Evolutionary conservation across 805 yeast species (phyloP).

Genomic region (Candida broadrunensis): DNA sequence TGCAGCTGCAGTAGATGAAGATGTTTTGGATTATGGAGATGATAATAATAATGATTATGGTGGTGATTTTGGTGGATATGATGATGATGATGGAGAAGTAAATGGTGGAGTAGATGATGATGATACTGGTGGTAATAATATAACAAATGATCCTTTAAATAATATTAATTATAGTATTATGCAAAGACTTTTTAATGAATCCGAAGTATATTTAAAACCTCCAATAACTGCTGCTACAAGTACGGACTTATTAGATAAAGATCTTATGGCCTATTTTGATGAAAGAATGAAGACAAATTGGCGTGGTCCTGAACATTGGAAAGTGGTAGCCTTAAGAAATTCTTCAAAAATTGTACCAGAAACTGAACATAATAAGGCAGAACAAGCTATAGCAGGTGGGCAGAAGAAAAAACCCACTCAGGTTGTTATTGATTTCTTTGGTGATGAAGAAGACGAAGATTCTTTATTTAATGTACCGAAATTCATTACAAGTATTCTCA

Average conservation of each 20-base stretch:
- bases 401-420: constrained; percentile 19
- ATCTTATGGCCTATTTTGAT: constrained; percentile 79
- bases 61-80: constrained; percentile 8
- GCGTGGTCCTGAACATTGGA: constrained; percentile 94
- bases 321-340: constrained; percentile 59
- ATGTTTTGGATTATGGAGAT: constrained; percentile 8
- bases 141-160: constrained; percentile 8
- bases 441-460: constrained; percentile 26
- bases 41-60: constrained; percentile 9
- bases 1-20: constrained; percentile 9
- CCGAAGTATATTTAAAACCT: constrained; percentile 8
- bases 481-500: constrained; percentile 9
- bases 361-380: constrained; percentile 1
- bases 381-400: neutral
- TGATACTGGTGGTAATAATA: constrained; percentile 5
- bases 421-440: constrained; percentile 28
- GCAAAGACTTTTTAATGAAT: constrained; percentile 8
- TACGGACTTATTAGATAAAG: constrained; percentile 46
- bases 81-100: constrained; percentile 18
- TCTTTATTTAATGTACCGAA: constrained; percentile 31
- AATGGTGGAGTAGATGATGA: constrained; percentile 15
- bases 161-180: constrained; percentile 8
- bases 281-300: constrained; percentile 66
- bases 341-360: constrained; percentile 22
- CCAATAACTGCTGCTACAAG: constrained; percentile 7